These are phyloP conservation scores for Dipteronia sinensis DNA, from an alignment of 345 rosid species.

Conservation along the genomic window DNA sequence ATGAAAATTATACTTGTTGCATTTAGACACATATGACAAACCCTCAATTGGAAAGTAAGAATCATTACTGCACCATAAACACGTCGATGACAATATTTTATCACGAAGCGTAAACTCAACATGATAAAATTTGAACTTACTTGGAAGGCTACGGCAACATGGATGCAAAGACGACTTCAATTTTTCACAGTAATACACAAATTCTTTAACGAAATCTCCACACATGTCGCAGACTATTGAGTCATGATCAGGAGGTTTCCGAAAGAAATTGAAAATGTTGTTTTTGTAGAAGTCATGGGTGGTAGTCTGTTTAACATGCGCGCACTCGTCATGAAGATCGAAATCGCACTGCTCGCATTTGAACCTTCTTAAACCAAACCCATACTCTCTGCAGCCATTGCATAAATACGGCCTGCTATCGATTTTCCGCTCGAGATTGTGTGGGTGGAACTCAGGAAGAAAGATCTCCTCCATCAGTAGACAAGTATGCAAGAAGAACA, in stretches of 20 bases:
- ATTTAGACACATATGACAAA: constrained; percentile 18
- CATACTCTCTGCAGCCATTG: constrained; percentile 16
- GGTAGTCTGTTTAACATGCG: not conserved
- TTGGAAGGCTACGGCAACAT: not conserved
- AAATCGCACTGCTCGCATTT: constrained; percentile 12
- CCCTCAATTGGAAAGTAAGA: no score
- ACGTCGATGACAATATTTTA: not conserved
- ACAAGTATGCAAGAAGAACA: no score
- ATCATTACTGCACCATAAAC: constrained; percentile 1
- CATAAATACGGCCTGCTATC: not conserved
- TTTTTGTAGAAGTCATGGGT: constrained; percentile 13
- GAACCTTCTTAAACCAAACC: not conserved
- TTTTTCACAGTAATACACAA: not conserved
- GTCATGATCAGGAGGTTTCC: not conserved
- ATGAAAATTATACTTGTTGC: constrained; percentile 4
- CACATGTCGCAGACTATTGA: constrained; percentile 5
- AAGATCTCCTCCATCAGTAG: no score
- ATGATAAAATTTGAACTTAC: not conserved
- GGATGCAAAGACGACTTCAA: constrained; percentile 10
- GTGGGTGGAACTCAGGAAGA: constrained; percentile 3
- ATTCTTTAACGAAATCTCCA: not conserved
- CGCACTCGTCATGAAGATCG: not conserved
- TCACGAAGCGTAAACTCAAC: not conserved
- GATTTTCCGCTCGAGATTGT: constrained; percentile 4
- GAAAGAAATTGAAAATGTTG: not conserved